phyloP scores from a whole-genome alignment of 129 eudicot species.

The Silybum marianum region DNA sequence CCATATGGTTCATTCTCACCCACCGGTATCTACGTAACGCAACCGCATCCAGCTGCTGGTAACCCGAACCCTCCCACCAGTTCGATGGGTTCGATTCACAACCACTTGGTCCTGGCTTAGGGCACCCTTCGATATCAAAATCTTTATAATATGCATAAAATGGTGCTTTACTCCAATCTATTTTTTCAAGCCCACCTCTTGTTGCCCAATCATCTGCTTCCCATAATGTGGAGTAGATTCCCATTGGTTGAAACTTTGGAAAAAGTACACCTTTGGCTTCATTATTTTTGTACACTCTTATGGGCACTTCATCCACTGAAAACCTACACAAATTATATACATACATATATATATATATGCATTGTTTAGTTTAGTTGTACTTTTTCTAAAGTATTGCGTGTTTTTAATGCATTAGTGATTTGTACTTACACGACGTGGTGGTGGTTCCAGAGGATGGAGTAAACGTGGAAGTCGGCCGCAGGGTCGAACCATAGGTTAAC shows the following conservation, averaged over 20 bases:
- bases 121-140: conserved; percentile 80
- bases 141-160: conserved; percentile 81
- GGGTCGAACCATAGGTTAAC: conserved; percentile 96
- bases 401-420: not conserved
- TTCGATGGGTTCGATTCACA: conserved; percentile 51
- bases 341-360: not conserved
- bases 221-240: conserved; percentile 84
- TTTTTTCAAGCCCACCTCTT: conserved; percentile 82
- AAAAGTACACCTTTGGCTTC: conserved; percentile 67
- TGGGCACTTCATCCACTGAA: conserved; percentile 74
- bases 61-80: conserved; percentile 70
- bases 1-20: conserved; percentile 67
- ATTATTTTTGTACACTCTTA: conserved; percentile 87
- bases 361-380: not conserved
- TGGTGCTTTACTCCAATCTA: conserved; percentile 90
- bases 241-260: conserved; percentile 84
- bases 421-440: conserved; percentile 62
- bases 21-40: conserved; percentile 55
- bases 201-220: conserved; percentile 98
- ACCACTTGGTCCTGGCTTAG: conserved; percentile 52
- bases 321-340: conserved; percentile 40
- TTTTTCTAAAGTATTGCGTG: not conserved
- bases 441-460: conserved; percentile 81
- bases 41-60: conserved; percentile 49
- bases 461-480: conserved; percentile 65